Percentiles rank a stretch among this genome's conserved stretches.
Evolutionary conservation across 148 eudicot species (phyloP).

Genomic region (Silene conica): DNA sequence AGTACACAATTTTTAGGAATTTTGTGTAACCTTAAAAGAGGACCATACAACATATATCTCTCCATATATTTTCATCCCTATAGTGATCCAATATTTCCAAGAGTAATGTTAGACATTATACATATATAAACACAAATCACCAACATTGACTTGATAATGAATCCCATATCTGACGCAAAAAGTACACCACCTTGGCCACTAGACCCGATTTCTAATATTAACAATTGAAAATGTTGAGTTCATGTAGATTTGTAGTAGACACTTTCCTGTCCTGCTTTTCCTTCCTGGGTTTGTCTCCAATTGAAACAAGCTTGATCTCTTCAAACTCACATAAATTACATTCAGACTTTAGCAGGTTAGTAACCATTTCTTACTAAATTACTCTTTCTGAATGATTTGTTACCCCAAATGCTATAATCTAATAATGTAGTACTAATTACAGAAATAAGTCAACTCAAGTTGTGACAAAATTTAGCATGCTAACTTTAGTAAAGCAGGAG

Average conservation of each 20-base stretch:
- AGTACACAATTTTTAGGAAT: too few relatives aligned
- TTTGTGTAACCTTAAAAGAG: too few relatives aligned
- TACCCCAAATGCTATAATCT: background rate
- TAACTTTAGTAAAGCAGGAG: conserved; percentile 39
- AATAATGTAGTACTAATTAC: background rate
- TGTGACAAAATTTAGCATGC: conserved; percentile 16
- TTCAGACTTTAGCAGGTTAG: conserved; percentile 35
- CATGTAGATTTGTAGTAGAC: conserved; percentile 1
- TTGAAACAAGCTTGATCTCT: conserved; percentile 15
- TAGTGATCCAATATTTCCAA: too few relatives aligned
- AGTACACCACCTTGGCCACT: too few relatives aligned
- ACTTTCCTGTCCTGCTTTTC: conserved; percentile 16
- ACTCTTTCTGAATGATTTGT: background rate
- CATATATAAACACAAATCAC: too few relatives aligned
- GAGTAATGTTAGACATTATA: too few relatives aligned
- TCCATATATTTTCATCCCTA: too few relatives aligned
- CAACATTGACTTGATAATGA: too few relatives aligned
- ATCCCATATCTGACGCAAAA: too few relatives aligned
- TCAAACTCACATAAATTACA: conserved; percentile 20
- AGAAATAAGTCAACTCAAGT: background rate
- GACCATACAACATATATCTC: too few relatives aligned
- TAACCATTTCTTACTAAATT: background rate
- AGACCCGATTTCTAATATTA: too few relatives aligned
- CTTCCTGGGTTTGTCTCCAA: conserved; percentile 13
- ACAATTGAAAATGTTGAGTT: conserved; percentile 22